Conservation (phyloP, 2,329 filamentous ascomycete genomes). For the Phialophora macrospora region DNA sequence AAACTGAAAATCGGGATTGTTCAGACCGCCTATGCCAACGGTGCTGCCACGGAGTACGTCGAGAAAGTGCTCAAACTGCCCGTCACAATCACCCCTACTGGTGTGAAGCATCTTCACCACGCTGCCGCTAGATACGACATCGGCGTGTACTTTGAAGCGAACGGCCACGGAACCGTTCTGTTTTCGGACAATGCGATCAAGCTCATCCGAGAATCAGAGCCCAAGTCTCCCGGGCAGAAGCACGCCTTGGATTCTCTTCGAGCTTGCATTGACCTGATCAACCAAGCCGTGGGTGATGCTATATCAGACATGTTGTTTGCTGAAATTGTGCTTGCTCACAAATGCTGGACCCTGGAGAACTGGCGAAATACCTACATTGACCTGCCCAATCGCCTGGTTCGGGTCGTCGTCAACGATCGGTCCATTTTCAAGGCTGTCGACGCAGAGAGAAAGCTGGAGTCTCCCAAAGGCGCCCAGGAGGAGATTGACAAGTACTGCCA, state of each 20-base stretch:
- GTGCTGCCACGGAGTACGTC: conserved; percentile 89
- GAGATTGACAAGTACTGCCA: conserved; percentile 86
- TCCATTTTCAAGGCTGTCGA: conserved; percentile 89
- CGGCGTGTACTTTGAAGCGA: conserved; percentile 98
- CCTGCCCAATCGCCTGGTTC: conserved; percentile 91
- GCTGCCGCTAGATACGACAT: conserved; percentile 94
- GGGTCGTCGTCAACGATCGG: conserved; percentile 86
- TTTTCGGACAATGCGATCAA: conserved; percentile 85
- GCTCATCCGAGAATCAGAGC: conserved; percentile 76
- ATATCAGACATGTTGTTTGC: conserved; percentile 95
- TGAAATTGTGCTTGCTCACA: conserved; percentile 94
- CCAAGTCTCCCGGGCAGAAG: conserved; percentile 89
- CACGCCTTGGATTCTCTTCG: conserved; percentile 83
- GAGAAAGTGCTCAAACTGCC: conserved; percentile 85
- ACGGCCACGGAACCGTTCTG: conserved; percentile 94
- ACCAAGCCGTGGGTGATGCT: conserved; percentile 96
- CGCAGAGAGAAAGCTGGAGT: conserved; percentile 84
- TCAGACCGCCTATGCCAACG: conserved; percentile 97
- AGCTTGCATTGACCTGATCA: conserved; percentile 88
- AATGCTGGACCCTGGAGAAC: conserved; percentile 84
- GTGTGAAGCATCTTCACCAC: conserved; percentile 97
- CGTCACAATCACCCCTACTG: conserved; percentile 90
- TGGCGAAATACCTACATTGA: conserved; percentile 94
- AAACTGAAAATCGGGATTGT: conserved; percentile 91
- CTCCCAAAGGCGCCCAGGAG: conserved; percentile 77